A percentile compares a stretch with the other conserved stretches of the same genome.
phyloP scores from a whole-genome alignment of 768 basidiomycete genomes.

The Russula foetens region DNA sequence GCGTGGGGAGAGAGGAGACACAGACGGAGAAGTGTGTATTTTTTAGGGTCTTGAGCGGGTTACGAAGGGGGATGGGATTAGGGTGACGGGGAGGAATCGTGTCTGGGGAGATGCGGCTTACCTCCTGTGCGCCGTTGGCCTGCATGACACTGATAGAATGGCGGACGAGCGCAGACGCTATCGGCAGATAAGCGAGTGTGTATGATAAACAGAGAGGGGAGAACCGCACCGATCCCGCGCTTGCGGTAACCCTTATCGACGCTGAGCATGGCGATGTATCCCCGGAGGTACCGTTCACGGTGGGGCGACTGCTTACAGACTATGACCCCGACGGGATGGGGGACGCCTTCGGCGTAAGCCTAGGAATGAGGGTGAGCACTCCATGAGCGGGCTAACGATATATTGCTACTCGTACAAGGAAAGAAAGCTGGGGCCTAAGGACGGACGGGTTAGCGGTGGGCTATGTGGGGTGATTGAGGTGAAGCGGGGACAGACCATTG shows the following conservation, averaged over 20 bases:
- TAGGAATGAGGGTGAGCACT: background rate
- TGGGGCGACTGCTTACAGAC: conserved; percentile 97
- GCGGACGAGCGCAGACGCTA: conserved; percentile 52
- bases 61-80: background rate
- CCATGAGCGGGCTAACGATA: too few relatives aligned
- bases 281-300: conserved; percentile 63
- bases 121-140: conserved; percentile 77
- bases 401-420: conserved; percentile 42
- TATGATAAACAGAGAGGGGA: conserved; percentile 29
- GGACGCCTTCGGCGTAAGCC: conserved; percentile 9
- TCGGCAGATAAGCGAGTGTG: too few relatives aligned
- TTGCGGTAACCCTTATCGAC: conserved; percentile 80
- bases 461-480: conserved; percentile 1
- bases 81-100: conserved; percentile 18
- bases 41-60: background rate
- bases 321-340: conserved; percentile 76
- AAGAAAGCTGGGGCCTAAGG: conserved; percentile 80
- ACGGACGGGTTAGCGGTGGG: conserved; percentile 25
- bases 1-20: background rate
- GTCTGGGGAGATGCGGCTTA: conserved; percentile 27
- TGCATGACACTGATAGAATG: conserved; percentile 84
- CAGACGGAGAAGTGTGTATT: conserved; percentile 32
- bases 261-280: conserved; percentile 98
- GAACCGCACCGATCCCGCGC: conserved; percentile 95
- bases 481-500: conserved; percentile 66